These are phyloP conservation scores for Arabidopsis suecica DNA, from an alignment of 345 rosid species.

Conservation along the genomic window DNA sequence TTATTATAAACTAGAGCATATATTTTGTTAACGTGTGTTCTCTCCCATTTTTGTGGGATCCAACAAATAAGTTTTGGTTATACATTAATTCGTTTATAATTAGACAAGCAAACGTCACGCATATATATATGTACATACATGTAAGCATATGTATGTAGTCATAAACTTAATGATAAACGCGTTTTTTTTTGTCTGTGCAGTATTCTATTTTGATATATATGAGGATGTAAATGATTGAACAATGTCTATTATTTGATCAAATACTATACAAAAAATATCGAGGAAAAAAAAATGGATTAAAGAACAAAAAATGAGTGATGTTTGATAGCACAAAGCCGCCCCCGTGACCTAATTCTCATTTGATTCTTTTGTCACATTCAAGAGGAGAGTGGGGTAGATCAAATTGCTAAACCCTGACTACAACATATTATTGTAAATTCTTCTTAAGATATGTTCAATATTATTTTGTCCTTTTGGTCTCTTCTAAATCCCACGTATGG, in stretches of 20 bases:
- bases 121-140: not conserved
- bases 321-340: slow-evolving; percentile 51
- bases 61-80: not conserved
- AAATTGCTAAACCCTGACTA: slow-evolving; percentile 48
- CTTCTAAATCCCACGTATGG: slow-evolving; percentile 39
- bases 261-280: slow-evolving; percentile 25
- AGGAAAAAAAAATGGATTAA: not conserved
- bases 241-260: slow-evolving; percentile 47
- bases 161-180: not conserved
- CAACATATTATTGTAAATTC: slow-evolving; percentile 48
- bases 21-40: not conserved
- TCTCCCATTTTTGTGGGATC: slow-evolving; percentile 37
- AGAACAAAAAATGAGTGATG: slow-evolving; percentile 14
- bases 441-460: slow-evolving; percentile 39
- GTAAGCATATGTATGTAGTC: slow-evolving; percentile 6
- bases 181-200: slow-evolving; percentile 7
- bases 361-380: slow-evolving; percentile 51
- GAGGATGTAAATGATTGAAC: slow-evolving; percentile 44
- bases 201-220: slow-evolving; percentile 22
- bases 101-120: slow-evolving; percentile 15
- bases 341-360: slow-evolving; percentile 49
- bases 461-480: slow-evolving; percentile 46
- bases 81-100: not conserved
- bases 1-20: too few species aligned
- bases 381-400: slow-evolving; percentile 45